Percentiles rank a stretch among this genome's conserved stretches.
These are phyloP conservation scores for Penicillium malachiteum DNA, from an alignment of 495 filamentous ascomycete species.

Conservation along the genomic window DNA sequence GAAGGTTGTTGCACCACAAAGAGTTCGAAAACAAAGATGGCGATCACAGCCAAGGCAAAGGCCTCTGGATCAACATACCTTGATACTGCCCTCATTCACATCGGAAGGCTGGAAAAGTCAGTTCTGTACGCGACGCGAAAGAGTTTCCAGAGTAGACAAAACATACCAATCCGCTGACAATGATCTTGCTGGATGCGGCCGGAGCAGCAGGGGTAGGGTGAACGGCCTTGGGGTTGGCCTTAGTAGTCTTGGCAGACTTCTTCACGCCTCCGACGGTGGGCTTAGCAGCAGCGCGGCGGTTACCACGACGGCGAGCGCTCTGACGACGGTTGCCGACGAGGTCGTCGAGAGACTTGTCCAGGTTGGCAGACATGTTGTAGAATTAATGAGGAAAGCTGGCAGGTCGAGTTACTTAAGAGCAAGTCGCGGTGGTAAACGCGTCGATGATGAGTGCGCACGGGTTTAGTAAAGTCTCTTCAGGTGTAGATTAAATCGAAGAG, in stretches of 20 bases:
- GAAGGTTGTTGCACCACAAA: slow-evolving; percentile 42
- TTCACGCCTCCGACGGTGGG: slow-evolving; percentile 75
- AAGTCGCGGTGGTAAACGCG: slow-evolving; percentile 12
- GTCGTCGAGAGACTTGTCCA: slow-evolving; percentile 93
- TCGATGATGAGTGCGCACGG: slow-evolving; percentile 2
- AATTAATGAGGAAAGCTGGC: slow-evolving; percentile 16
- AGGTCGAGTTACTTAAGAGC: slow-evolving; percentile 8
- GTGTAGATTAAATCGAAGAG: slow-evolving; percentile 3
- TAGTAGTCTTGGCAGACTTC: slow-evolving; percentile 69
- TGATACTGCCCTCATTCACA: slow-evolving; percentile 92
- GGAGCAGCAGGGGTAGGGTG: slow-evolving; percentile 59
- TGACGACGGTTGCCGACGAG: slow-evolving; percentile 78
- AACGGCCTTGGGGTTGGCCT: slow-evolving; percentile 58
- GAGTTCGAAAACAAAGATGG: slow-evolving; percentile 48
- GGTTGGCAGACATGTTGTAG: slow-evolving; percentile 77
- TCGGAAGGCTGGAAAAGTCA: slow-evolving; percentile 79
- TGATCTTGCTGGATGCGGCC: slow-evolving; percentile 82
- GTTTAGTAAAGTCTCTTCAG: slow-evolving; percentile 17
- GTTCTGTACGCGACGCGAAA: slow-evolving; percentile 19
- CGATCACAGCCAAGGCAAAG: slow-evolving; percentile 56
- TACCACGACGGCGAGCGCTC: slow-evolving; percentile 53
- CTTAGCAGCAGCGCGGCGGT: slow-evolving; percentile 54
- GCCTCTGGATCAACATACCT: slow-evolving; percentile 92
- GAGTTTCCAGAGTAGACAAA: slow-evolving; percentile 40
- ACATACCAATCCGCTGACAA: slow-evolving; percentile 95